phyloP scores from a whole-genome alignment of 345 rosid species.

The Populus alba region DNA sequence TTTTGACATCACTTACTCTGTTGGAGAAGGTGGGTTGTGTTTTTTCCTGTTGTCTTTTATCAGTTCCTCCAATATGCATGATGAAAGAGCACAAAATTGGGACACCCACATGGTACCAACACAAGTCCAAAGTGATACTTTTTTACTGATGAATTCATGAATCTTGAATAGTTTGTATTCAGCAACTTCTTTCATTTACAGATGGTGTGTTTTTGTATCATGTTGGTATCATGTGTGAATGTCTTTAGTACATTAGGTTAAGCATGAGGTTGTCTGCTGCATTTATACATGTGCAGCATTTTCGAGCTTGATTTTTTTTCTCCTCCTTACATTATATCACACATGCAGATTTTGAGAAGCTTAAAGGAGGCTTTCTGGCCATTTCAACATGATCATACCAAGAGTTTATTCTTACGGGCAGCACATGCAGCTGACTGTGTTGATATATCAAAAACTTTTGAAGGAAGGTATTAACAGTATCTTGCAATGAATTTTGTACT shows the following conservation, averaged over 20 bases:
- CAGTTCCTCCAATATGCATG: neutral
- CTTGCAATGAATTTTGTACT: neutral
- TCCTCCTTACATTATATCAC: neutral
- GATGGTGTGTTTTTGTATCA: neutral
- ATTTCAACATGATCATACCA: slow-evolving; percentile 44
- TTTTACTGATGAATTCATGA: neutral
- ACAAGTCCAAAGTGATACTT: neutral
- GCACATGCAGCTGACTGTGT: slow-evolving; percentile 50
- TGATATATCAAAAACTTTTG: slow-evolving; percentile 32
- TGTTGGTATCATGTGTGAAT: neutral
- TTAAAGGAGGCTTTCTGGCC: slow-evolving; percentile 73
- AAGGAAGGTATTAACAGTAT: slow-evolving; percentile 38
- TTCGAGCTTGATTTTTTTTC: neutral
- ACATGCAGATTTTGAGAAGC: slow-evolving; percentile 42
- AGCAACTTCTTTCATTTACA: neutral
- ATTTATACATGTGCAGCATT: neutral
- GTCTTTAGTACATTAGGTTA: neutral
- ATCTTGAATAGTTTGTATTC: neutral
- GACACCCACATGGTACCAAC: neutral
- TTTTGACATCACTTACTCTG: slow-evolving; percentile 46
- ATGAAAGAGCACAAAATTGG: neutral
- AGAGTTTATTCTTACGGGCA: slow-evolving; percentile 56
- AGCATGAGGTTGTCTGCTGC: neutral
- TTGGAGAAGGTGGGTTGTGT: slow-evolving; percentile 41
- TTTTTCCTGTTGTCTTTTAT: neutral